phyloP scores from a whole-genome alignment of 208 protist species.

The Trypanosoma conorhini region DNA sequence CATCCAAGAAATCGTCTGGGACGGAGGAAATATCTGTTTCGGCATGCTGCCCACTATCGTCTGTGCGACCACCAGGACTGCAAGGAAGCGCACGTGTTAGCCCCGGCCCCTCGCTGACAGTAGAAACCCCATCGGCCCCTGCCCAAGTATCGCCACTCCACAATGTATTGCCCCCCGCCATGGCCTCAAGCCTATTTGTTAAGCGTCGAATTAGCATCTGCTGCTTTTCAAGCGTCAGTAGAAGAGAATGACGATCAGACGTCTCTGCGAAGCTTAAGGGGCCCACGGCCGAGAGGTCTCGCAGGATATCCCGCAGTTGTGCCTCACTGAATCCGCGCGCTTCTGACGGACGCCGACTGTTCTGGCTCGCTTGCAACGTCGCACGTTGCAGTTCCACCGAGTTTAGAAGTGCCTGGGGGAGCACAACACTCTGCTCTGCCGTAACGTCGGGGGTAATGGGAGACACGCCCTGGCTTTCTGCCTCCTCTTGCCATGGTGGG shows the following conservation, averaged over 20 bases:
- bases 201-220: conserved; percentile 45
- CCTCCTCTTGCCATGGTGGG: neutral
- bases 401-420: neutral
- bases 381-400: neutral
- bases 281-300: conserved; percentile 3
- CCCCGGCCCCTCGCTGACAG: neutral
- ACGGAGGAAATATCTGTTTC: conserved; percentile 20
- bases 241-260: conserved; percentile 22
- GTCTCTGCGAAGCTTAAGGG: neutral
- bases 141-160: neutral
- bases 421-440: neutral
- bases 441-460: conserved; percentile 6
- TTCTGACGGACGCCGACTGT: neutral
- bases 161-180: neutral
- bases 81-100: neutral
- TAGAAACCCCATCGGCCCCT: neutral
- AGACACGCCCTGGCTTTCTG: neutral
- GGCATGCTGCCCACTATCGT: conserved; percentile 16
- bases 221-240: conserved; percentile 39
- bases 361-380: neutral
- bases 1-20: conserved; percentile 7
- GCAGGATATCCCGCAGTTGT: neutral
- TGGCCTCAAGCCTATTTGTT: conserved; percentile 16
- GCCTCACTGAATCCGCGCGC: neutral
- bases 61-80: neutral